A percentile compares a stretch with the other conserved stretches of the same genome.
These are phyloP conservation scores for Arabidopsis suecica DNA, from an alignment of 345 rosid species.

Conservation along the genomic window DNA sequence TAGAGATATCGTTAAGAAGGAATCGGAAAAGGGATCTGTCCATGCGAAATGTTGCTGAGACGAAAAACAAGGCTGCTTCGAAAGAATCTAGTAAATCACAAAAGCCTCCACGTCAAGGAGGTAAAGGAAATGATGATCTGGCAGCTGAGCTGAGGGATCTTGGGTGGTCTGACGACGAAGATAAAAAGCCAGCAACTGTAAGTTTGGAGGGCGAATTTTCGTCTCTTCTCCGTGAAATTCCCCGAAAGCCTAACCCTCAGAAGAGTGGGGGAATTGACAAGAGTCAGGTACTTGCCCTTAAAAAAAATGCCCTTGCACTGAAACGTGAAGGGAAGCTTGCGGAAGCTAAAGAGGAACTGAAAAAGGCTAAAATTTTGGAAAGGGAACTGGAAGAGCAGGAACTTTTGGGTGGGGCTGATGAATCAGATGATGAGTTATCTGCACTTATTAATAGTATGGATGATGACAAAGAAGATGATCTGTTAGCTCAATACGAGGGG, in stretches of 20 bases:
- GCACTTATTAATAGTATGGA: conserved; percentile 66
- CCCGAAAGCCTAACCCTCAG: conserved; percentile 48
- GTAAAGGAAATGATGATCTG: conserved; percentile 62
- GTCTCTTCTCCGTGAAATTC: conserved; percentile 69
- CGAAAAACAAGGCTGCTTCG: conserved; percentile 49
- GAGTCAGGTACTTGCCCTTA: conserved; percentile 66
- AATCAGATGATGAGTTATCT: conserved; percentile 92
- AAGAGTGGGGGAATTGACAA: conserved; percentile 55
- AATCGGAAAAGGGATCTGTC: conserved; percentile 55
- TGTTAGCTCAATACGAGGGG: conserved; percentile 49
- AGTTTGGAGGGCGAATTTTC: conserved; percentile 89
- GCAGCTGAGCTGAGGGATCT: conserved; percentile 72
- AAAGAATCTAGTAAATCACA: conserved; percentile 55
- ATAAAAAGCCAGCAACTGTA: conserved; percentile 52
- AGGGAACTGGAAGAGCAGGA: conserved; percentile 90
- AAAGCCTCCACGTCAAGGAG: conserved; percentile 49
- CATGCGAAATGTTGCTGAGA: conserved; percentile 45
- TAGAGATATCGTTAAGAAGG: conserved; percentile 67
- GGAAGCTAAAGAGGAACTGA: conserved; percentile 96
- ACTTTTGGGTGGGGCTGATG: conserved; percentile 73
- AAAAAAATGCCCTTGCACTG: conserved; percentile 76
- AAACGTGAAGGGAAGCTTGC: conserved; percentile 94
- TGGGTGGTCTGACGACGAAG: conserved; percentile 86
- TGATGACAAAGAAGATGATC: conserved; percentile 59
- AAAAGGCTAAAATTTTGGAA: conserved; percentile 84